Evolutionary conservation across 2,329 filamentous ascomycete genomes (phyloP), one percentile per base, ranked within the genome.

Genomic region (Apiospora marii): DNA sequence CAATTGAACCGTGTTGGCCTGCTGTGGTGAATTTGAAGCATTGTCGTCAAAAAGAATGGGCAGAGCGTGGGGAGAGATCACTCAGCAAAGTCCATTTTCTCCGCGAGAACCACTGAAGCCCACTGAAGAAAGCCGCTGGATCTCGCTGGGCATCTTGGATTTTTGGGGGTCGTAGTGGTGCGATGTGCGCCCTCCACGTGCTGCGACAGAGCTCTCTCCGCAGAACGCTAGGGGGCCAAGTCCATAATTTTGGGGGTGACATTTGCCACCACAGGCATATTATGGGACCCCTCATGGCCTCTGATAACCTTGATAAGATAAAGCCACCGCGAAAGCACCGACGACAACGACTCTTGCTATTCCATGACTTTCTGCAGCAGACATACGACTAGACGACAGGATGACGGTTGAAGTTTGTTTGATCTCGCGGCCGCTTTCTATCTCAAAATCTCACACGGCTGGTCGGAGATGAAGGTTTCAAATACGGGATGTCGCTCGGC

Each of bases 51-150:
- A 64, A 64, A 64, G 34, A 64, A 64, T 41, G 58, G 58, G 34
- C 58, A 64, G 34, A 10, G 5, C 58, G 58, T 64, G 58, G 58
- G 10, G 58, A 64, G 53, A 37, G 58, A 64, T 64, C 34, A 34
- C 53, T 61, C 34, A 41, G 30, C 34, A 64, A 19, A 37, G 10
- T 34, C 58, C 58, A 19, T 19, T 58, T 64, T 64, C 58, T 64
- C 58, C 58, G 58, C 58, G 58, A 64, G 34, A 41, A 64, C 58
- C 58, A 64, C 58, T 64, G 58, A 64, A 64, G 58, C 24, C 58
- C 58, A 64, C 58, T 64, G 58, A 64, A 64, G 58, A 64, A 64
- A 41, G 58, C 58, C 58, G 22, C 58, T 64, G 58, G 58, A 41
- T 64, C 58, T 64, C 58, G 30, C 58, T 64, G 34, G 58, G 34